These are phyloP conservation scores for Blastomyces emzantsi DNA, from an alignment of 2,329 filamentous ascomycete genomes.

Conservation along the genomic window DNA sequence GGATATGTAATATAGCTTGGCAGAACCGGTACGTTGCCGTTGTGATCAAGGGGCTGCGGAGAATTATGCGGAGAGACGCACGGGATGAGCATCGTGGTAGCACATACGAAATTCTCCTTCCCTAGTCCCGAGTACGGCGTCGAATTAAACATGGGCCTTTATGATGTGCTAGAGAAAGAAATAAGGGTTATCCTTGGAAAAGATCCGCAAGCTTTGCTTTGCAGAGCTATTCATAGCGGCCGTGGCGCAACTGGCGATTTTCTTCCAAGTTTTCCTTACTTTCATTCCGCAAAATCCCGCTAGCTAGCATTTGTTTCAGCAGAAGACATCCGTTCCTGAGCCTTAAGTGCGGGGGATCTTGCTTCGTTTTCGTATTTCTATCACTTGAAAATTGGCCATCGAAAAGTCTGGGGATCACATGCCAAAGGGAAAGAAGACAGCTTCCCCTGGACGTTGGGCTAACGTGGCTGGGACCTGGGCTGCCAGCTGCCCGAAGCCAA, in stretches of 20 bases:
- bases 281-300: not conserved
- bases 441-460: not conserved
- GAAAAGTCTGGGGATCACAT: not conserved
- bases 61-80: not conserved
- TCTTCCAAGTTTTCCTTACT: not conserved
- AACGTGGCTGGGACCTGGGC: not conserved
- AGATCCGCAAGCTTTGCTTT: not conserved
- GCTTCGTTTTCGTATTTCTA: not conserved
- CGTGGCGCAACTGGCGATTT: not conserved
- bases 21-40: not conserved
- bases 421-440: not conserved
- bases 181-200: not conserved
- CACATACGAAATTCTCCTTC: not conserved
- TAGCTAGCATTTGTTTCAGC: not conserved
- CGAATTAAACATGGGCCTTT: not conserved
- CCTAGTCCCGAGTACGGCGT: not conserved
- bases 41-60: not conserved
- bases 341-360: not conserved
- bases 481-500: not conserved
- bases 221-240: not conserved
- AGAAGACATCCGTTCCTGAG: not conserved
- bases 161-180: not conserved
- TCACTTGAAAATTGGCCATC: not conserved
- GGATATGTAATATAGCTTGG: not conserved
- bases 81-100: not conserved